A percentile compares a stretch with the other conserved stretches of the same genome.
These are phyloP conservation scores for Talaromyces islandicus DNA, from an alignment of 2,329 filamentous ascomycete genomes.

Conservation along the genomic window DNA sequence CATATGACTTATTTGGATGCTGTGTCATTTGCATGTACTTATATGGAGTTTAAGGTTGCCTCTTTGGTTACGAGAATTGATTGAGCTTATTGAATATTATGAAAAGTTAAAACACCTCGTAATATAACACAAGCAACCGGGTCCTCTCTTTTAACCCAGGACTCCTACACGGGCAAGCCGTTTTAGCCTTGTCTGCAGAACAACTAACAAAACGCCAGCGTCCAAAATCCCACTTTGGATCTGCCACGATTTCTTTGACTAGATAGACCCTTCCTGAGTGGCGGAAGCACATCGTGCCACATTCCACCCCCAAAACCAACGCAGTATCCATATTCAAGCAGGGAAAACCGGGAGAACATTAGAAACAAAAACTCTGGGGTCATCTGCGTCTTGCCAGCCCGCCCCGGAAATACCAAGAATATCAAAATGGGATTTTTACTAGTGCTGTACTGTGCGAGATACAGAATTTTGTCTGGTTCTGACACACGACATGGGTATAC, in stretches of 20 bases:
- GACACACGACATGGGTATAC: too few relatives aligned
- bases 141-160: not conserved
- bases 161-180: not conserved
- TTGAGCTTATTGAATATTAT: not conserved
- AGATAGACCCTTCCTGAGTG: not conserved
- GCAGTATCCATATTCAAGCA: conserved; percentile 3
- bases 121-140: not conserved
- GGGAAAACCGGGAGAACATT: not conserved
- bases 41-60: not conserved
- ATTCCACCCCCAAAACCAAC: conserved; percentile 1
- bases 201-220: not conserved
- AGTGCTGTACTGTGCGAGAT: not conserved
- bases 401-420: not conserved
- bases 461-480: too few relatives aligned
- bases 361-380: not conserved
- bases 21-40: not conserved
- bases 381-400: not conserved
- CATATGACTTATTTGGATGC: not conserved
- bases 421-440: not conserved
- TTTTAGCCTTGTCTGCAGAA: not conserved
- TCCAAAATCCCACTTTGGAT: not conserved
- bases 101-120: too few relatives aligned
- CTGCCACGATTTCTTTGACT: not conserved
- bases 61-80: not conserved
- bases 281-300: not conserved